Evolutionary conservation across 768 basidiomycete species (phyloP).

Genomic region (Tremella yokohamensis): DNA sequence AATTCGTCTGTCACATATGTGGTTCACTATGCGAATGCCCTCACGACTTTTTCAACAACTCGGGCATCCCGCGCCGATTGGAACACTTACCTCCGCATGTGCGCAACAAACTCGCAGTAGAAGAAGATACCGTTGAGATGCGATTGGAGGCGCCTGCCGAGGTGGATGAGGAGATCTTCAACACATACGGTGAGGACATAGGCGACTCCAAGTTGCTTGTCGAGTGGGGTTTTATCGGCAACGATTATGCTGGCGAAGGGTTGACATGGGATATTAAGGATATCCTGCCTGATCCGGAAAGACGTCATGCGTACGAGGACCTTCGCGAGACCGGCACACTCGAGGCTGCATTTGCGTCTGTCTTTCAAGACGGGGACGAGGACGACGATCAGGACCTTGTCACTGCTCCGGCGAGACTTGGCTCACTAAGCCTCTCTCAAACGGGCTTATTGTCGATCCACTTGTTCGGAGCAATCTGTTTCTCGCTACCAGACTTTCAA

Average conservation of each 20-base stretch:
- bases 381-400: no score
- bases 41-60: conserved; percentile 13
- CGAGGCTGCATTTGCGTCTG: no score
- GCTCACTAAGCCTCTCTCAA: no score
- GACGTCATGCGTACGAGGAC: no score
- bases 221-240: conserved; percentile 29
- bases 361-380: no score
- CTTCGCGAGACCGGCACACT: no score
- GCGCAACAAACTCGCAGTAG: neutral
- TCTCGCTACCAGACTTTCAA: no score
- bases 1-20: conserved; percentile 21
- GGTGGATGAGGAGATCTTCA: conserved; percentile 20
- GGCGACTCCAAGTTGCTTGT: conserved; percentile 22
- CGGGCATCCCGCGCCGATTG: conserved; percentile 2
- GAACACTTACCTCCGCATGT: conserved; percentile 5
- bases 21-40: conserved; percentile 17
- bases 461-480: no score
- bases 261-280: conserved; percentile 12
- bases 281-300: neutral
- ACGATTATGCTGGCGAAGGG: conserved; percentile 14
- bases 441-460: no score
- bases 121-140: conserved; percentile 20
- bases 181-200: conserved; percentile 23
- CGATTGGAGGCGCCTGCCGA: conserved; percentile 11
- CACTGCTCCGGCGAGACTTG: no score